Conservation (phyloP, 1,284 basidiomycete species). For the Blastosporella zonata region DNA sequence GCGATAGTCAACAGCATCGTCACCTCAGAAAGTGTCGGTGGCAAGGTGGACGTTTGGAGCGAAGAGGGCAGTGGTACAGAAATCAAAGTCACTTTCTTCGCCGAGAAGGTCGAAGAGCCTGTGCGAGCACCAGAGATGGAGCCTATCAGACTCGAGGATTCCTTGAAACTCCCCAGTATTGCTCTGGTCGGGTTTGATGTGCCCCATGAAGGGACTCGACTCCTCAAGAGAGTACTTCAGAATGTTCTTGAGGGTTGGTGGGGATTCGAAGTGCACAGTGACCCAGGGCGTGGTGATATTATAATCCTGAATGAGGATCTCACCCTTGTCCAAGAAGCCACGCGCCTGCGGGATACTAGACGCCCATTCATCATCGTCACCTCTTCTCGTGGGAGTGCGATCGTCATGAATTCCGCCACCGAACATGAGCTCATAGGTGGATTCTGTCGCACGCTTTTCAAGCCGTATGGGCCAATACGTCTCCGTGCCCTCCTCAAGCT, state of each 20-base stretch:
- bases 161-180: slow-evolving; percentile 49
- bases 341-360: slow-evolving; percentile 50
- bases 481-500: slow-evolving; percentile 69
- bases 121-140: slow-evolving; percentile 39
- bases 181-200: slow-evolving; percentile 76
- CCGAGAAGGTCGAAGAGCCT: slow-evolving; percentile 56
- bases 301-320: slow-evolving; percentile 83
- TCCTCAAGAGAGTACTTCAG: slow-evolving; percentile 62
- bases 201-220: slow-evolving; percentile 64
- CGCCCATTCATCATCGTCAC: slow-evolving; percentile 77
- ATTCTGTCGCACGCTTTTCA: slow-evolving; percentile 83
- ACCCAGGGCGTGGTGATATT: slow-evolving; percentile 63
- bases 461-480: slow-evolving; percentile 84
- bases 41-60: slow-evolving; percentile 87
- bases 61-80: slow-evolving; percentile 91
- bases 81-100: slow-evolving; percentile 84
- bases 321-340: slow-evolving; percentile 54
- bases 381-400: slow-evolving; percentile 49
- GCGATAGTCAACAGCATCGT: slow-evolving; percentile 96
- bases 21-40: slow-evolving; percentile 81
- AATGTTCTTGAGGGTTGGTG: slow-evolving; percentile 76
- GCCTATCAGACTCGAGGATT: slow-evolving; percentile 46
- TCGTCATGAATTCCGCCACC: slow-evolving; percentile 57
- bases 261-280: slow-evolving; percentile 61
- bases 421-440: slow-evolving; percentile 82